A percentile compares a stretch with the other conserved stretches of the same genome.
These are phyloP conservation scores for Paramyrothecium roridum DNA, from an alignment of 2,329 filamentous ascomycete genomes.

Conservation along the genomic window DNA sequence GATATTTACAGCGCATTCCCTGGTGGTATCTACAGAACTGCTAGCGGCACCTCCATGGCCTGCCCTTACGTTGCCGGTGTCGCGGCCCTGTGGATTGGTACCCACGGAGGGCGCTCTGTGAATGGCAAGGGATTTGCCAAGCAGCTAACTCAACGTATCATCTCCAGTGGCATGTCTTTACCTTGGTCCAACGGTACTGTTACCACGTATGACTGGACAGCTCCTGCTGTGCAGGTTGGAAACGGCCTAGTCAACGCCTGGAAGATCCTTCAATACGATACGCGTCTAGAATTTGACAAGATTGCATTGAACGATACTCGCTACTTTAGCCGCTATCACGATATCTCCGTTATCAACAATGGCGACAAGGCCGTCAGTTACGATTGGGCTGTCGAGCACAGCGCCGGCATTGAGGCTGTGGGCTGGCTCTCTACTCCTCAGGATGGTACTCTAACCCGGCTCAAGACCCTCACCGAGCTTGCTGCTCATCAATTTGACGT, in stretches of 20 bases:
- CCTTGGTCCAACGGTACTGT: too few species aligned
- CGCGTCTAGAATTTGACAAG: constrained; percentile 30
- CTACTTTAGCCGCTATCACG: constrained; percentile 23
- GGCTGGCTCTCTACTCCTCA: neutral
- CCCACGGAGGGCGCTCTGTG: constrained; percentile 22
- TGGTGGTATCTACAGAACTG: constrained; percentile 22
- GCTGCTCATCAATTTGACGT: constrained; percentile 7
- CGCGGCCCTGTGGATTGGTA: constrained; percentile 30
- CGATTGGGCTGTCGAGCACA: constrained; percentile 3
- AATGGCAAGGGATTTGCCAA: constrained; percentile 22
- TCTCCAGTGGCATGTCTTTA: constrained; percentile 18
- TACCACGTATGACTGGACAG: too few species aligned
- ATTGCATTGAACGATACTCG: constrained; percentile 43
- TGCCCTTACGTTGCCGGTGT: constrained; percentile 42
- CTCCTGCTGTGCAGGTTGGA: constrained; percentile 35
- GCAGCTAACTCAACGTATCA: constrained; percentile 22
- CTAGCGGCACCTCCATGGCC: constrained; percentile 47
- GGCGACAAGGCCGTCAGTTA: constrained; percentile 30
- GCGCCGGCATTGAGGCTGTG: neutral
- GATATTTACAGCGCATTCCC: constrained; percentile 36
- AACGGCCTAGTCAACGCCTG: constrained; percentile 41
- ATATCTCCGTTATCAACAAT: constrained; percentile 32
- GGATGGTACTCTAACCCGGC: too few species aligned
- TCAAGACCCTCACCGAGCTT: neutral
- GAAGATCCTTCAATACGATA: constrained; percentile 38